Base-by-base conservation (phyloP, 345 rosid genomes). In the Rubroshorea leprosula region DNA sequence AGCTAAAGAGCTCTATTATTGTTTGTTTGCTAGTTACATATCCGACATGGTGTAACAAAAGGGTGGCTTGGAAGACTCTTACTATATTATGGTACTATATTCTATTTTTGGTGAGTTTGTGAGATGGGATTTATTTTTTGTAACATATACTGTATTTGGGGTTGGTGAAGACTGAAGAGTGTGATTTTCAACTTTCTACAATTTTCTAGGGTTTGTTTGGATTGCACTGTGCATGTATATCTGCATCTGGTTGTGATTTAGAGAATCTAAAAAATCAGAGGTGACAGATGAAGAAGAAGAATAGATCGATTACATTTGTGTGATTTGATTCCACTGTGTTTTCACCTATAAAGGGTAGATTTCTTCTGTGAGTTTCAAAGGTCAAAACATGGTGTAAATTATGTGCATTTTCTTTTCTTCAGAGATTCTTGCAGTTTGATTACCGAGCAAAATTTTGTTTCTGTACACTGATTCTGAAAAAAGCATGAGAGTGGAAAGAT, bases 281-380 rank as follows among this genome's bases (percentile, higher is more conserved):
- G 31, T 27, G n/a, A 27, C 5, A 3, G 31, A 27, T 27, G 31
- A 3, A 3, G 31, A 27, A 27, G 4, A 3, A 27, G 11, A 35
- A 35, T 10, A 6, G 41, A 35, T 35, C 1, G 41, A 6, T 10
- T 3, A 35, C 12, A 6, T 35, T 10, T 35, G 12, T 35, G 12
- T 35, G n/a, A n/a, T n/a, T n/a, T n/a, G n/a, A n/a, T n/a, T n/a
- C n/a, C n/a, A n/a, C n/a, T n/a, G n/a, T n/a, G n/a, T n/a, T n/a
- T n/a, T n/a, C n/a, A n/a, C n/a, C n/a, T n/a, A n/a, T n/a, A n/a
- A n/a, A n/a, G n/a, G n/a, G 35, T 29, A 35, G 7, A 49, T 57
- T 22, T 23, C 23, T 56, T 23, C 7, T 44, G 61, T 44, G 50
- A 44, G 61, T 24, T 57, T 18, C 51, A 8, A 57, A 24, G 23